Base-by-base conservation (phyloP, 75 land plant species). In the Azolla pinnata region DNA sequence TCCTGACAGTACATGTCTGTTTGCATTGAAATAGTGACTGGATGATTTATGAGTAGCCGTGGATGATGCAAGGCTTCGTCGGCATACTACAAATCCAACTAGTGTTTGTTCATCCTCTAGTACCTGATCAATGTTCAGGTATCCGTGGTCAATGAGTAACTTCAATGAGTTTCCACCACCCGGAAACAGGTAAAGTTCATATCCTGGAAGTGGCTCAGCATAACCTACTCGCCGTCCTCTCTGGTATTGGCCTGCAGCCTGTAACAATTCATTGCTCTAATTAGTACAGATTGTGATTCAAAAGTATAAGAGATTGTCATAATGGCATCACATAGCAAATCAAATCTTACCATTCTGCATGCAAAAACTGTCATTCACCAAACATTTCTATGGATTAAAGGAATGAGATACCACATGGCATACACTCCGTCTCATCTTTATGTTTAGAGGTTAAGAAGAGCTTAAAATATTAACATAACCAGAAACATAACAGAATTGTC, bases 241-340 rank as follows among this genome's bases (percentile, higher is more conserved):
- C 31, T 59, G 59, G 35, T 71, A 71, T 47, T 64, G 62, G 42
- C 21, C 48, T 31, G 69, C 68, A 32, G 64, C 70, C 74, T 71
- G 69, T 31, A 56, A 35, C 12, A 38, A 38, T 8, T 38, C 14
- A 14, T 38, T 38, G 42, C 42, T 38, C 12, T 14, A 8, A 38
- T 38, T 7, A 7, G 42, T 38, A 8, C 42, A n/a, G n/a, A n/a
- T 38, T 14, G 12, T 38, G 7, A 38, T 8, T 38, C 42, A 38
- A 38, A 7, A 38, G 42, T 38, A 38, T 38, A 38, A 8, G 42
- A 8, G 54, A 27, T 60, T 85, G 89, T 95, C 98, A 83, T 93
- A 68, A 85, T 75, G 38, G 87, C 78, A n/a, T n/a, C n/a, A n/a
- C n/a, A n/a, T n/a, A n/a, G n/a, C n/a, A n/a, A n/a, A n/a, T n/a